Conservation (phyloP, 331 rosid species). For the Malus hybrid region DNA sequence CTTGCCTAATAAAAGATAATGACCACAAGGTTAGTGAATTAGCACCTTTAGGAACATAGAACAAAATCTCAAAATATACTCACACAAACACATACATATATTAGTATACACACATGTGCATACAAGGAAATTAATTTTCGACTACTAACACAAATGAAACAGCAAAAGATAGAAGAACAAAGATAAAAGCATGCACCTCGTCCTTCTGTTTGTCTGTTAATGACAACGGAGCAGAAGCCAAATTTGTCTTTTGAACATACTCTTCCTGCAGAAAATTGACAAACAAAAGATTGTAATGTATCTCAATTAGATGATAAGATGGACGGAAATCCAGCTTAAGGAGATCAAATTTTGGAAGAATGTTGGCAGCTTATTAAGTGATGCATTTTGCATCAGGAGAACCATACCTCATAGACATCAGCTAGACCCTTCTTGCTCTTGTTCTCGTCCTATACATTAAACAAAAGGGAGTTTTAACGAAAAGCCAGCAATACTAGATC, state of each 20-base stretch:
- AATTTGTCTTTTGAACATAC: slow-evolving; percentile 56
- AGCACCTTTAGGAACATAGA: not conserved
- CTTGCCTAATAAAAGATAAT: slow-evolving; percentile 55
- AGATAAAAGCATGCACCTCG: slow-evolving; percentile 45
- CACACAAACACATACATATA: not conserved
- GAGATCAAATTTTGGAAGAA: not conserved
- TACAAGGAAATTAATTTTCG: slow-evolving; percentile 4
- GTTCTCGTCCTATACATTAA: slow-evolving; percentile 61
- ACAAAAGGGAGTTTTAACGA: not conserved
- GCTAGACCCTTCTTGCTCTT: slow-evolving; percentile 89
- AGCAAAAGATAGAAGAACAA: not conserved
- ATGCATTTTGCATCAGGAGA: slow-evolving; percentile 17
- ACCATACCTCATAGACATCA: slow-evolving; percentile 75
- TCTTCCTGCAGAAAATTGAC: slow-evolving; percentile 61
- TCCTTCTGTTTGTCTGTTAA: slow-evolving; percentile 61
- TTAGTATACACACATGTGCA: not conserved
- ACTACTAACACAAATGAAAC: slow-evolving; percentile 1
- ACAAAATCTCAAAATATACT: slow-evolving; percentile 3
- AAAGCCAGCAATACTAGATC: not conserved
- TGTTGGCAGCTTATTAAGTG: slow-evolving; percentile 4
- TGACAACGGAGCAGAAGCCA: slow-evolving; percentile 49
- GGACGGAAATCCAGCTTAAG: not conserved
- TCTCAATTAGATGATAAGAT: not conserved
- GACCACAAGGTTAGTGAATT: slow-evolving; percentile 14
- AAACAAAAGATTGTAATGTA: not conserved